phyloP scores from a whole-genome alignment of 345 rosid genomes.

The Hevea brasiliensis region DNA sequence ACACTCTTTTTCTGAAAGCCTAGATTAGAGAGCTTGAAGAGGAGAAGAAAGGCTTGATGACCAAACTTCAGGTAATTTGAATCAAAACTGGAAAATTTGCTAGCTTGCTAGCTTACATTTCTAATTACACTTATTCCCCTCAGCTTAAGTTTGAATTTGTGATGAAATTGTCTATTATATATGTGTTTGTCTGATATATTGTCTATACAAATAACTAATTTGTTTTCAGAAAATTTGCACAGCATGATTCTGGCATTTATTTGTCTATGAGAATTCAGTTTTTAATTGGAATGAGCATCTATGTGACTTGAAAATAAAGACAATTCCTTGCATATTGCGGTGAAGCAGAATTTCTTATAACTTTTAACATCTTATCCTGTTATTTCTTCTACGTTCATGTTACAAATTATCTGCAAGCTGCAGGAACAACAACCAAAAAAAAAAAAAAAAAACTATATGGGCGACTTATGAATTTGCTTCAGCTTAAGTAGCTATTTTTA shows the following conservation, averaged over 20 bases:
- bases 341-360: neutral
- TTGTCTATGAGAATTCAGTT: neutral
- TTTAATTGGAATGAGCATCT: neutral
- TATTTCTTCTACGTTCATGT: neutral
- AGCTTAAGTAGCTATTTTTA: neutral
- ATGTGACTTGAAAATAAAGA: neutral
- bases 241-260: neutral
- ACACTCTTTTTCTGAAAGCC: constrained; percentile 26
- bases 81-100: constrained; percentile 3
- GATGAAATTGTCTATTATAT: neutral
- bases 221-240: neutral
- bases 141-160: neutral
- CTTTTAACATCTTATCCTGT: neutral
- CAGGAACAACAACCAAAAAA: neutral
- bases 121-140: neutral
- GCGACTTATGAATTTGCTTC: neutral
- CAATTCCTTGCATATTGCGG: neutral
- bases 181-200: neutral
- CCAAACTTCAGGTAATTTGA: constrained; percentile 91
- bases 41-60: constrained; percentile 89
- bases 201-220: neutral
- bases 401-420: neutral
- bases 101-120: neutral
- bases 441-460: too few relatives aligned
- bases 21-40: constrained; percentile 96